Percentiles rank a stretch among this genome's conserved stretches.
phyloP scores from a whole-genome alignment of 768 basidiomycete species.

The Mycena indigotica region DNA sequence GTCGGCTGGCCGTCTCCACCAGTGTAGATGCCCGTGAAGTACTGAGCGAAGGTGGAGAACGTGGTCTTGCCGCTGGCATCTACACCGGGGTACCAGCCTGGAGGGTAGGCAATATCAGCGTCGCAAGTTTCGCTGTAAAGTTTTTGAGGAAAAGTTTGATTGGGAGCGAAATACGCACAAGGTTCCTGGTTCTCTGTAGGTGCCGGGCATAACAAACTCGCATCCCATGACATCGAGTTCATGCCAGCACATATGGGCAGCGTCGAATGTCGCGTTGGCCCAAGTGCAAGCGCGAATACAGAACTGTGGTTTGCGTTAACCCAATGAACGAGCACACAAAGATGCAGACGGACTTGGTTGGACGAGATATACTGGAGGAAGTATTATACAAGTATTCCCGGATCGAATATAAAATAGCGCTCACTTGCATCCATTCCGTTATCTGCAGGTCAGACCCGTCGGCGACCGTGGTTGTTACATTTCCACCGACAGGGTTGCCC shows the following conservation, averaged over 20 bases:
- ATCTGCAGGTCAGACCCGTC: constrained; percentile 35
- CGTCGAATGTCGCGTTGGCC: constrained; percentile 46
- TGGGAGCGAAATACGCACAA: constrained; percentile 34
- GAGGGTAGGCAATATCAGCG: constrained; percentile 49
- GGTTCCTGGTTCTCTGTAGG: constrained; percentile 42
- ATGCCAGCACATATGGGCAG: constrained; percentile 48
- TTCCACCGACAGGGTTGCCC: constrained; percentile 49
- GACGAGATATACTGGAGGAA: constrained; percentile 28
- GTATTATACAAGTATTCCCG: too few species aligned
- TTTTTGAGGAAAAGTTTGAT: not conserved
- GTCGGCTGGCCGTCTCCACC: constrained; percentile 28
- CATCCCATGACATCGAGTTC: constrained; percentile 50
- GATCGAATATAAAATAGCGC: too few species aligned
- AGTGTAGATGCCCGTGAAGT: constrained; percentile 39
- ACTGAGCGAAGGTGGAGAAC: constrained; percentile 48
- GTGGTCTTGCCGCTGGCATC: constrained; percentile 38
- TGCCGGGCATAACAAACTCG: constrained; percentile 49
- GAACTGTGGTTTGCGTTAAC: constrained; percentile 33
- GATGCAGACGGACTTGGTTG: constrained; percentile 18
- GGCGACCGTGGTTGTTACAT: constrained; percentile 45
- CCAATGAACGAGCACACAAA: not conserved
- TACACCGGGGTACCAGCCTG: constrained; percentile 48
- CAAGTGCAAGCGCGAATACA: constrained; percentile 46
- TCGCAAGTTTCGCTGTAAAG: constrained; percentile 42
- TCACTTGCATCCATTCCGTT: constrained; percentile 52